Evolutionary conservation across 345 rosid genomes (phyloP), one percentile per base, ranked within the genome.

Genomic region (Lepidium sativum): DNA sequence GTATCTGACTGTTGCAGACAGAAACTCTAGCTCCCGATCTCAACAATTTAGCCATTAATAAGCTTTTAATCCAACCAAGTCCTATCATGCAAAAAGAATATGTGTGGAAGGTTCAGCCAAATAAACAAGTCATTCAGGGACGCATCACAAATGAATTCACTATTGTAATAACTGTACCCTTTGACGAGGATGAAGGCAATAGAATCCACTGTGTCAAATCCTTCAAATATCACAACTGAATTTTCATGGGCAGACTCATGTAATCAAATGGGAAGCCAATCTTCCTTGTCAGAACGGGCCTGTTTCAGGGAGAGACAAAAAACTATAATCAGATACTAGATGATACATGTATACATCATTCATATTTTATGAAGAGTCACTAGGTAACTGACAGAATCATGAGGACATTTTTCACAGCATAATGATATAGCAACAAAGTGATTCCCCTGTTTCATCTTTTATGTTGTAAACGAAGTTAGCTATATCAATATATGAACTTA

Each of bases 11-110:
- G 37, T 52, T 58, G 33, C 31, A 43, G 38, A 59, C 33, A 37
- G 63, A 49, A 27, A 39, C 35, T 52, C 57, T 52, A 72, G 54
- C 60, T 41, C 68, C 50, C 5, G 35, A 20, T 59, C 68, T 35
- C 21, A 72, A 51, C 6, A 59, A 0, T 17, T 59, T 72, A 3
- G 23, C 56, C 77, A 72, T 72, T 43, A 20, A 15, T 8, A 35
- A 48, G 10, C 27, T 33, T 45, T 29, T 29, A 50, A 14, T 8
- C 45, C 57, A 54, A 27, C 12, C 23, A 21, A 29, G 15, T 7
- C 8, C 41, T 31, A 44, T 33, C 31, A 38, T 15, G 65, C 23
- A 32, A 54, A 44, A 62, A 25, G 33, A 63, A 23, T 52, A 45
- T 17, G 42, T 4, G 63, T 53, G 43, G 58, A 55, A 20, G 35